Percentiles rank a stretch among this genome's conserved stretches.
These are phyloP conservation scores for Triangularia setosa DNA, from an alignment of 2,329 filamentous ascomycete species.

Conservation along the genomic window DNA sequence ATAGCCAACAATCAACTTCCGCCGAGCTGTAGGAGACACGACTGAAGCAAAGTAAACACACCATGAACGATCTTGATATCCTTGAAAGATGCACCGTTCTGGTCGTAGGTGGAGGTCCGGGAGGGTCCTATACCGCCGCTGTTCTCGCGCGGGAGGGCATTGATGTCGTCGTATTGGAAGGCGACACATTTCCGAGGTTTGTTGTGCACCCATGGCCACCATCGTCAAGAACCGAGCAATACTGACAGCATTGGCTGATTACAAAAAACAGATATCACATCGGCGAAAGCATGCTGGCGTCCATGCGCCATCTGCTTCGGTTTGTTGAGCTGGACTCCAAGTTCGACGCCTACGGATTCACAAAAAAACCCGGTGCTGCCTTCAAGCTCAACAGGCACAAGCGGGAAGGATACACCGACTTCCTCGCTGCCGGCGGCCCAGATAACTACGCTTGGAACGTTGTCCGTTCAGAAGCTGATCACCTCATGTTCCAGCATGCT, in stretches of 20 bases:
- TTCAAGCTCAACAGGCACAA: conserved; percentile 36
- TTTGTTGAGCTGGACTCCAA: conserved; percentile 42
- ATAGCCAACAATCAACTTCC: too few relatives aligned
- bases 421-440: conserved; percentile 37
- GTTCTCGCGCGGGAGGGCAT: conserved; percentile 43
- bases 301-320: conserved; percentile 39
- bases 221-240: not conserved
- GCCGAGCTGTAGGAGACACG: too few relatives aligned
- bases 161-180: conserved; percentile 42
- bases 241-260: conserved; percentile 16
- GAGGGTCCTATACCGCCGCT: conserved; percentile 42
- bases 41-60: too few relatives aligned
- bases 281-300: conserved; percentile 36
- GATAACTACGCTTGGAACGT: conserved; percentile 43
- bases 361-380: conserved; percentile 37
- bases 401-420: conserved; percentile 38
- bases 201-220: not conserved
- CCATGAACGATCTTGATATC: conserved; percentile 10
- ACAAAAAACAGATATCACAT: conserved; percentile 34
- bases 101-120: conserved; percentile 44
- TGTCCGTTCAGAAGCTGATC: conserved; percentile 43
- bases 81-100: conserved; percentile 34
- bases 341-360: conserved; percentile 40
- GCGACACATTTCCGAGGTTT: conserved; percentile 31
- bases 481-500: conserved; percentile 43